phyloP scores from a whole-genome alignment of 176 grass and related monocot genomes.

The Oryza punctata region DNA sequence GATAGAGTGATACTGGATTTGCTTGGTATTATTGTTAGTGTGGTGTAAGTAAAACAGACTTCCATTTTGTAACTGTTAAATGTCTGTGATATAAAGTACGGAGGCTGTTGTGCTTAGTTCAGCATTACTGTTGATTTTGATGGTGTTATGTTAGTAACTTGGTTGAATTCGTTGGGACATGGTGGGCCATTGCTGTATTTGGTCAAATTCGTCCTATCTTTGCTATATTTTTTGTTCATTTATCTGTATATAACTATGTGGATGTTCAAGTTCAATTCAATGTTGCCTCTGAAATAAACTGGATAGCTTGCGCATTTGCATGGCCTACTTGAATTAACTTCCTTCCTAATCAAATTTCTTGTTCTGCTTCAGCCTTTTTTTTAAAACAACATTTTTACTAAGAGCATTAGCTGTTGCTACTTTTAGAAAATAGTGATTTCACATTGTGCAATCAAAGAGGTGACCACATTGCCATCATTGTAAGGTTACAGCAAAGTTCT shows the following conservation, averaged over 20 bases:
- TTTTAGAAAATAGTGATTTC: not conserved
- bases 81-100: not conserved
- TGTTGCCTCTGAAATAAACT: not conserved
- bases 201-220: not conserved
- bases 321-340: not conserved
- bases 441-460: not conserved
- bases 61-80: not conserved
- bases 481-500: not conserved
- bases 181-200: not conserved
- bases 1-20: constrained; percentile 5
- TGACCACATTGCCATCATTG: not conserved
- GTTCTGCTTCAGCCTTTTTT: not conserved
- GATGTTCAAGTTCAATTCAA: not conserved
- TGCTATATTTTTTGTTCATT: not conserved
- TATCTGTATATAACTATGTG: not conserved
- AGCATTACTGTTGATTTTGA: not conserved
- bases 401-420: not conserved
- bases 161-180: not conserved
- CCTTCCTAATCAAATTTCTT: not conserved
- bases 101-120: not conserved
- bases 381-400: not conserved
- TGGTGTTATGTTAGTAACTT: constrained; percentile 2
- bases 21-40: not conserved
- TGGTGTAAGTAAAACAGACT: not conserved
- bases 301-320: not conserved